Conservation (phyloP, 2,329 filamentous ascomycete species). For the Cercospora sp. region DNA sequence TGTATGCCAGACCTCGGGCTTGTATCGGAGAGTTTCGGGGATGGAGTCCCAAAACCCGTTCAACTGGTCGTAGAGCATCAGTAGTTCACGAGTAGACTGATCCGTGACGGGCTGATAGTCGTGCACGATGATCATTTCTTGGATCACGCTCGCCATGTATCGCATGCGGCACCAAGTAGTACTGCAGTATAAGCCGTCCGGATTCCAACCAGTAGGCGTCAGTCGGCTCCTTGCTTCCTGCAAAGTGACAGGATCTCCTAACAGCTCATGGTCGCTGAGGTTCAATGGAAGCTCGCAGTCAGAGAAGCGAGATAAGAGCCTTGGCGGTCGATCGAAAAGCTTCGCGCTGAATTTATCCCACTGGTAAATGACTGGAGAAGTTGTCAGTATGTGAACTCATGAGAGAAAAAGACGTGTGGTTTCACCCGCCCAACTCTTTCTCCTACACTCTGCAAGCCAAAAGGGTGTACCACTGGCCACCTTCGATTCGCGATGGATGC, state of each 20-base stretch:
- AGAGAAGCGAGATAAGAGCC: constrained; percentile 18
- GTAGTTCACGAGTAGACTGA: not conserved
- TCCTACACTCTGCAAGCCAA: constrained; percentile 27
- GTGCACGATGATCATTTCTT: constrained; percentile 14
- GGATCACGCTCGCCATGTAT: constrained; percentile 11
- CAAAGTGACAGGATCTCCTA: not conserved
- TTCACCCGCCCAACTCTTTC: constrained; percentile 20
- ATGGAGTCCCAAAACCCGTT: not conserved
- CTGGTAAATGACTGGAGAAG: constrained; percentile 3
- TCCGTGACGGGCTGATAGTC: not conserved
- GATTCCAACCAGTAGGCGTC: constrained; percentile 21
- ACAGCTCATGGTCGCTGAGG: constrained; percentile 11
- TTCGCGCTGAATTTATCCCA: constrained; percentile 29
- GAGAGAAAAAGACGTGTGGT: not conserved
- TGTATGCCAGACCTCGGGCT: constrained; percentile 22
- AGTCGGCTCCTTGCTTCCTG: constrained; percentile 16
- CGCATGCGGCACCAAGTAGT: constrained; percentile 24
- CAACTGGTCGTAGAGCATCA: not conserved
- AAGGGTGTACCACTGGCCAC: constrained; percentile 21
- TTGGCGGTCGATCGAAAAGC: constrained; percentile 26
- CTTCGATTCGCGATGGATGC: constrained; percentile 27
- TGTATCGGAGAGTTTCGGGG: constrained; percentile 22
- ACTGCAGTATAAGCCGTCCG: constrained; percentile 7
- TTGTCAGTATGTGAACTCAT: not conserved
- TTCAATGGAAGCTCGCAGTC: constrained; percentile 14